phyloP scores from a whole-genome alignment of 148 eudicot genomes.

The Fallopia convolvulus region DNA sequence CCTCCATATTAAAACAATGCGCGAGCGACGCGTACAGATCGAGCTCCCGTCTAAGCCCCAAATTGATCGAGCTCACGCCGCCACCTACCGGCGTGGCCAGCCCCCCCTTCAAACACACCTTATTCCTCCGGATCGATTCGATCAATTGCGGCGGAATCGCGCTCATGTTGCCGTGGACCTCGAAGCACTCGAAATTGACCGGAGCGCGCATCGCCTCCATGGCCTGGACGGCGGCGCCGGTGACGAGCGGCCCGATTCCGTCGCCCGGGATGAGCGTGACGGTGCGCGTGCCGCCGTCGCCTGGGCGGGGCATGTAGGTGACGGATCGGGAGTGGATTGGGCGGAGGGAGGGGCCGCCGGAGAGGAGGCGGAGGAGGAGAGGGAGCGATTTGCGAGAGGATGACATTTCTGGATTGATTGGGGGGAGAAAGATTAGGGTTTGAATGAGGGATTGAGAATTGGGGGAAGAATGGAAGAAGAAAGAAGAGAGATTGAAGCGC shows the following conservation, averaged over 20 bases:
- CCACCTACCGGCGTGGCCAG: constrained; percentile 73
- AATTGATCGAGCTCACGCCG: constrained; percentile 64
- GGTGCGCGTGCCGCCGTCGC: constrained; percentile 48
- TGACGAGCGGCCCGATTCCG: constrained; percentile 76
- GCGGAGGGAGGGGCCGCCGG: not conserved
- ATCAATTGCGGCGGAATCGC: constrained; percentile 38
- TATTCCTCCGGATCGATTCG: constrained; percentile 56
- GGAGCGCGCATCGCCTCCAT: constrained; percentile 83
- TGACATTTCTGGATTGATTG: constrained; percentile 29
- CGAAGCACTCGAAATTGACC: constrained; percentile 53
- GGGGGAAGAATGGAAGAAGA: not conserved
- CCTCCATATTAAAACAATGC: constrained; percentile 58
- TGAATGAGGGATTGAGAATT: not conserved
- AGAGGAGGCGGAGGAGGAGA: constrained; percentile 25
- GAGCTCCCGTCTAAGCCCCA: constrained; percentile 53
- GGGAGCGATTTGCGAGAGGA: constrained; percentile 31
- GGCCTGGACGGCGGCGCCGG: constrained; percentile 70
- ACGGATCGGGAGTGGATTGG: constrained; percentile 31
- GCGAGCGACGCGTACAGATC: constrained; percentile 73
- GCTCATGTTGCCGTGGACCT: constrained; percentile 61
- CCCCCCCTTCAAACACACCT: constrained; percentile 70
- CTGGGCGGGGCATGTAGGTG: constrained; percentile 94
- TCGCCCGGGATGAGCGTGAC: constrained; percentile 79
- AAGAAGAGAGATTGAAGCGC: too few relatives aligned
- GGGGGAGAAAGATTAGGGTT: constrained; percentile 11